Evolutionary conservation across 2,329 filamentous ascomycete genomes (phyloP).

Genomic region (Colletotrichum endophyticum): DNA sequence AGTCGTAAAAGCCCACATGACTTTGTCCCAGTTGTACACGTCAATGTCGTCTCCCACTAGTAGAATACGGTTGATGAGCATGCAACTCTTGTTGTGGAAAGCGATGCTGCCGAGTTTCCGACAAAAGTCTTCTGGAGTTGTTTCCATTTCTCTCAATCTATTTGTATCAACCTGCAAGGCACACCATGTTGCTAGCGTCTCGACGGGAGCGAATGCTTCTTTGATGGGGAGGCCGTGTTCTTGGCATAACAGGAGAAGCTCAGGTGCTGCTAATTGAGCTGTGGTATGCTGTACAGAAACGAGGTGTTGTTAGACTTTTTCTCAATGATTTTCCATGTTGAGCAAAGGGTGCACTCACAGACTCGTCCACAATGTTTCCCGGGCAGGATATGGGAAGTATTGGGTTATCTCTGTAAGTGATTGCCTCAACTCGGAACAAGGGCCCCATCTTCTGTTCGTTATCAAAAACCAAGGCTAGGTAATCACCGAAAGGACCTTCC

Average conservation of each 20-base stretch:
- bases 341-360: not conserved
- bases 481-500: conserved; percentile 55
- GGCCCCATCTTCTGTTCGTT: conserved; percentile 28
- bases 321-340: conserved; percentile 39
- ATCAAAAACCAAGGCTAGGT: conserved; percentile 27
- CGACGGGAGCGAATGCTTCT: conserved; percentile 31
- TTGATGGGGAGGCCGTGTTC: not conserved
- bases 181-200: conserved; percentile 44
- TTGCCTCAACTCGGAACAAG: conserved; percentile 46
- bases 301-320: not conserved
- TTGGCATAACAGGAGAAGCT: not conserved
- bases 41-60: conserved; percentile 55
- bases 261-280: not conserved
- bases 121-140: conserved; percentile 42
- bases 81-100: conserved; percentile 44
- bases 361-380: conserved; percentile 29
- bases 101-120: conserved; percentile 45
- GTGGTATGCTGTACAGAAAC: not conserved
- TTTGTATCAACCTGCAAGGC: conserved; percentile 60
- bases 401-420: conserved; percentile 50
- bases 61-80: conserved; percentile 46
- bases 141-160: conserved; percentile 60
- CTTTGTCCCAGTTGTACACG: conserved; percentile 46
- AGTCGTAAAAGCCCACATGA: conserved; percentile 54
- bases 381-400: conserved; percentile 52